Evolutionary conservation across 768 basidiomycete genomes (phyloP).

Genomic region (Gloeophyllum trabeum): DNA sequence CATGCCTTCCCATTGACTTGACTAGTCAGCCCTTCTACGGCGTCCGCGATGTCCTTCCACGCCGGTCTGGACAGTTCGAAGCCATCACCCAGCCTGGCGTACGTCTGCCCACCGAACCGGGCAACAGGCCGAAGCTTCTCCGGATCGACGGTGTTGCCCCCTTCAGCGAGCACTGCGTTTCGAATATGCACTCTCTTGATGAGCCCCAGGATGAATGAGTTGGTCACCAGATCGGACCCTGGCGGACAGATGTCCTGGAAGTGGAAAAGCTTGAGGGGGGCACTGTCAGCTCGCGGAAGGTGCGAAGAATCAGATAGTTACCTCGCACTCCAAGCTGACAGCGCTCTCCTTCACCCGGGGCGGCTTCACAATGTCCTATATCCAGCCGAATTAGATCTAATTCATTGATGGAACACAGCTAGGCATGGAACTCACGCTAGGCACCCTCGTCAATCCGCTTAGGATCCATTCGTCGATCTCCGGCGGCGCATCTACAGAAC

Average conservation of each 20-base stretch:
- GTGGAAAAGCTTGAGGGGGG: slow-evolving; percentile 18
- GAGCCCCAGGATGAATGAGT: slow-evolving; percentile 24
- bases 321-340: slow-evolving; percentile 36
- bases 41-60: too few species aligned
- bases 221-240: slow-evolving; percentile 12
- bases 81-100: slow-evolving; percentile 15
- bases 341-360: slow-evolving; percentile 33
- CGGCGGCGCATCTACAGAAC: slow-evolving; percentile 24
- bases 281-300: not conserved
- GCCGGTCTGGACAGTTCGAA: slow-evolving; percentile 11
- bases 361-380: slow-evolving; percentile 28
- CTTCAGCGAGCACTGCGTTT: slow-evolving; percentile 24
- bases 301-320: slow-evolving; percentile 5
- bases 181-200: slow-evolving; percentile 31
- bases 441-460: slow-evolving; percentile 28
- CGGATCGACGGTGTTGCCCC: slow-evolving; percentile 21
- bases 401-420: not conserved
- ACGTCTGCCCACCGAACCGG: slow-evolving; percentile 28
- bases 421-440: slow-evolving; percentile 18
- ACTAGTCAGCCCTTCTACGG: too few species aligned
- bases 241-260: slow-evolving; percentile 21
- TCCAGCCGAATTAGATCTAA: not conserved
- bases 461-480: slow-evolving; percentile 28
- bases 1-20: too few species aligned
- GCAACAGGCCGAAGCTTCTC: slow-evolving; percentile 22